phyloP scores from a whole-genome alignment of 345 rosid species.

The Mangifera indica region DNA sequence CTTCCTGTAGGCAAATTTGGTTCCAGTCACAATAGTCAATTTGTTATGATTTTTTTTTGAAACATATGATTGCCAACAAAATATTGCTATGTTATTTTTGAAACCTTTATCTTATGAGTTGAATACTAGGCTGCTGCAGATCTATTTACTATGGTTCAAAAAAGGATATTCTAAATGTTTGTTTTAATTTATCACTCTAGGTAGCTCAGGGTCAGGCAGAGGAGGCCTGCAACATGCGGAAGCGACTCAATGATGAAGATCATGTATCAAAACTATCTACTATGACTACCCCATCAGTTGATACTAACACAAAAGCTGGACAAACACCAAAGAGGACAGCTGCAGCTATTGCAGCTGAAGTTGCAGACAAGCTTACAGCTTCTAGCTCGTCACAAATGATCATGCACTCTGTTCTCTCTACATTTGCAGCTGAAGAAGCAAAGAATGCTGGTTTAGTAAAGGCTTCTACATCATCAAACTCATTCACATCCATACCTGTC shows the following conservation, averaged over 20 bases:
- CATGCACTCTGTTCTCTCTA: constrained; percentile 84
- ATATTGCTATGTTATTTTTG: neutral
- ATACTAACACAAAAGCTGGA: constrained; percentile 40
- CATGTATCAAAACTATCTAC: constrained; percentile 37
- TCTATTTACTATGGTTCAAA: neutral
- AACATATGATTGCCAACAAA: neutral
- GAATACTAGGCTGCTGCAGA: neutral
- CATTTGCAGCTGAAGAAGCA: constrained; percentile 94
- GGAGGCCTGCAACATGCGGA: constrained; percentile 71
- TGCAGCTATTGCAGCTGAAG: constrained; percentile 94
- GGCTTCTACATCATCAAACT: constrained; percentile 28
- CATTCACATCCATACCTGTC: constrained; percentile 21
- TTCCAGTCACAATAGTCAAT: neutral
- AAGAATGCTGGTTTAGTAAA: constrained; percentile 51
- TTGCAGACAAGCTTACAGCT: constrained; percentile 85
- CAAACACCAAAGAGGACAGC: constrained; percentile 66
- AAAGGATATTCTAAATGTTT: neutral
- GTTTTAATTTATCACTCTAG: constrained; percentile 25
- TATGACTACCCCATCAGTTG: constrained; percentile 24
- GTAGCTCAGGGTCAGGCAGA: constrained; percentile 76
- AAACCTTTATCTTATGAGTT: neutral
- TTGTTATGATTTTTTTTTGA: neutral
- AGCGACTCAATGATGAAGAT: constrained; percentile 55
- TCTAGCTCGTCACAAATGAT: constrained; percentile 90
- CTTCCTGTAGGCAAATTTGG: too few relatives aligned